A percentile compares a stretch with the other conserved stretches of the same genome.
Conservation (phyloP, 768 basidiomycete species). For the Mycena venus region DNA sequence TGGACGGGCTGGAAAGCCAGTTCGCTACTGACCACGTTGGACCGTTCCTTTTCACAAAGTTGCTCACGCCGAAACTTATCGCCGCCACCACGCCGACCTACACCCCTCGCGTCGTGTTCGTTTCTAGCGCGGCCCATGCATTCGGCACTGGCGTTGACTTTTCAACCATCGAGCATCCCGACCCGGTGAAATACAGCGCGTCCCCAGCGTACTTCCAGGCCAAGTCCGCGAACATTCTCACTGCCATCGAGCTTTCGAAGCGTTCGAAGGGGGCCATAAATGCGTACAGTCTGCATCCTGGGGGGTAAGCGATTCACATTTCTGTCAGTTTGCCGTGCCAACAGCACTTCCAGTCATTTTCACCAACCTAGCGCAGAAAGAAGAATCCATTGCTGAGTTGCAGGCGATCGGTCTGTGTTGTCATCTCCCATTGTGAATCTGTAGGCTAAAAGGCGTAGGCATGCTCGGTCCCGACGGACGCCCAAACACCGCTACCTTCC, state of each 20-base stretch:
- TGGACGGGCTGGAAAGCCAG: no score
- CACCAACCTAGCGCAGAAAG: slow-evolving; percentile 14
- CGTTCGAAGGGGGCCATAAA: neutral
- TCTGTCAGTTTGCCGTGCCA: neutral
- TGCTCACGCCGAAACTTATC: neutral
- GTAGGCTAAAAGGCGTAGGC: neutral
- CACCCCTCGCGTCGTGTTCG: neutral
- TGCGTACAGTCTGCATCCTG: slow-evolving; percentile 10
- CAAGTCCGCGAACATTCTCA: slow-evolving; percentile 3
- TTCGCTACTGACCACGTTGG: no score
- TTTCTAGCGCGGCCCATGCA: neutral
- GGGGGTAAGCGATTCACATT: neutral
- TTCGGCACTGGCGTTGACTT: neutral
- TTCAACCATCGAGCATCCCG: neutral
- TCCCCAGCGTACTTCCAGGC: neutral
- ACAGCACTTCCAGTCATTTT: slow-evolving; percentile 3
- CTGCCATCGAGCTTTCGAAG: neutral
- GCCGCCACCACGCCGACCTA: neutral
- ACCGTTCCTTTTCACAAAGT: slow-evolving; percentile 5
- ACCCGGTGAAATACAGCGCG: neutral
- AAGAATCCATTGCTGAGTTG: neutral
- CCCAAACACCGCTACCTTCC: neutral
- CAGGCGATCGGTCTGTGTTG: neutral
- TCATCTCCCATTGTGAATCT: neutral
- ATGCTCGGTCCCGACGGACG: neutral